These are phyloP conservation scores for Diaporthe nobilis DNA, from an alignment of 2,329 filamentous ascomycete species.

Conservation along the genomic window DNA sequence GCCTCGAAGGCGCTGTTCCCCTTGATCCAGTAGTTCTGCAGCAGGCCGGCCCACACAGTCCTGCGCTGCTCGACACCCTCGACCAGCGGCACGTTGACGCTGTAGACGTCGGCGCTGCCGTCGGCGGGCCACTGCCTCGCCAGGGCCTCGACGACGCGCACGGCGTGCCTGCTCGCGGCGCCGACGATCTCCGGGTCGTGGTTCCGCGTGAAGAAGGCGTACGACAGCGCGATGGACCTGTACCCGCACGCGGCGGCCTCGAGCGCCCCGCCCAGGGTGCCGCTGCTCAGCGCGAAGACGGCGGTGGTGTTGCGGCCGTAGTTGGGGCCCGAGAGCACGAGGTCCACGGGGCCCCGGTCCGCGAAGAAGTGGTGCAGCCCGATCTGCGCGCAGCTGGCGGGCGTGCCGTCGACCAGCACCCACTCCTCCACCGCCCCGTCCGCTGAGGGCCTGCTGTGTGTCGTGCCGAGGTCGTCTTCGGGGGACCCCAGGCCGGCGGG, in stretches of 20 bases:
- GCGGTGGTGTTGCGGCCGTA: slow-evolving; percentile 88
- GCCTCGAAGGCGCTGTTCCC: slow-evolving; percentile 86
- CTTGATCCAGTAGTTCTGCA: slow-evolving; percentile 92
- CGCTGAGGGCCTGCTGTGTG: slow-evolving; percentile 69
- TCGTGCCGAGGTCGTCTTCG: slow-evolving; percentile 76
- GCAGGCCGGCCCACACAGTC: slow-evolving; percentile 85
- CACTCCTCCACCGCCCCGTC: slow-evolving; percentile 77
- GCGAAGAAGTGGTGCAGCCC: slow-evolving; percentile 85
- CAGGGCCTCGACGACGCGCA: slow-evolving; percentile 84
- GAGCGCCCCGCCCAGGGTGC: slow-evolving; percentile 82
- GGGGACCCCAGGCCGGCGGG: slow-evolving; percentile 56
- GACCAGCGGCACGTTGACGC: slow-evolving; percentile 89
- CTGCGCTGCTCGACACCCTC: slow-evolving; percentile 80
- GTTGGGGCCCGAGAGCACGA: slow-evolving; percentile 86
- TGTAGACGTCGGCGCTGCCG: slow-evolving; percentile 84
- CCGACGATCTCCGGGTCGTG: slow-evolving; percentile 87
- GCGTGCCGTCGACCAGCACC: slow-evolving; percentile 85
- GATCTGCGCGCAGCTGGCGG: slow-evolving; percentile 86
- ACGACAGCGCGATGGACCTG: slow-evolving; percentile 85
- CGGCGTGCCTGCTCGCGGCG: slow-evolving; percentile 80
- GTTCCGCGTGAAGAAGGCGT: slow-evolving; percentile 88
- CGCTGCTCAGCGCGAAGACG: slow-evolving; percentile 82
- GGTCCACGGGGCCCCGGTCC: slow-evolving; percentile 78
- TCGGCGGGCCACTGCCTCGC: slow-evolving; percentile 80
- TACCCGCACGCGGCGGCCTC: slow-evolving; percentile 81